phyloP scores from a whole-genome alignment of 2,329 filamentous ascomycete genomes.

The Lachnellula subtilissima region DNA sequence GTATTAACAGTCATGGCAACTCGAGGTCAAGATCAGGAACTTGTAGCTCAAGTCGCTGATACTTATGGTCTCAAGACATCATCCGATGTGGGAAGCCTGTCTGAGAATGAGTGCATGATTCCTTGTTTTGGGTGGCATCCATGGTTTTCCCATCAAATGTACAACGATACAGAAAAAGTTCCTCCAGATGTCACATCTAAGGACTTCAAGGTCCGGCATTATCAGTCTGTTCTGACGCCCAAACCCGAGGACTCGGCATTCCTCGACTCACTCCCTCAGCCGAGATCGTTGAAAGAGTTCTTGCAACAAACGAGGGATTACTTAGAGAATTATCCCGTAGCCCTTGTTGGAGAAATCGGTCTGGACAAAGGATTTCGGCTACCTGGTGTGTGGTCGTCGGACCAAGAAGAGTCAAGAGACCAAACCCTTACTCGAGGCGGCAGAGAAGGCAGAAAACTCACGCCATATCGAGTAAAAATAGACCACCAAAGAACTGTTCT shows the following conservation, averaged over 20 bases:
- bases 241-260: conserved; percentile 42
- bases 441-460: conserved; percentile 63
- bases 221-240: conserved; percentile 59
- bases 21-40: conserved; percentile 66
- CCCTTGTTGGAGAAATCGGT: conserved; percentile 73
- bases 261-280: conserved; percentile 52
- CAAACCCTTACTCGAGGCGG: conserved; percentile 59
- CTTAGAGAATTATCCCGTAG: conserved; percentile 53
- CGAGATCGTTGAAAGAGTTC: conserved; percentile 54
- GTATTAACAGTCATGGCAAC: conserved; percentile 74
- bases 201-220: conserved; percentile 51
- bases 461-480: conserved; percentile 62
- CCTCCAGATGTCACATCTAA: conserved; percentile 13
- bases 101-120: conserved; percentile 42
- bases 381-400: conserved; percentile 52
- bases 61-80: conserved; percentile 43
- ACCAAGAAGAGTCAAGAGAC: conserved; percentile 38
- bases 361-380: conserved; percentile 74
- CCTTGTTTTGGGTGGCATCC: conserved; percentile 86
- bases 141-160: conserved; percentile 78
- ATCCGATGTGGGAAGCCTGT: conserved; percentile 24
- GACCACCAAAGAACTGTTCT: conserved; percentile 65
- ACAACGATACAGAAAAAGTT: conserved; percentile 46
- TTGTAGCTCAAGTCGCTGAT: conserved; percentile 60
- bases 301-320: conserved; percentile 50